Base-by-base conservation (phyloP, 192 early-diverging fungal species). In the Geranomyces variabilis region DNA sequence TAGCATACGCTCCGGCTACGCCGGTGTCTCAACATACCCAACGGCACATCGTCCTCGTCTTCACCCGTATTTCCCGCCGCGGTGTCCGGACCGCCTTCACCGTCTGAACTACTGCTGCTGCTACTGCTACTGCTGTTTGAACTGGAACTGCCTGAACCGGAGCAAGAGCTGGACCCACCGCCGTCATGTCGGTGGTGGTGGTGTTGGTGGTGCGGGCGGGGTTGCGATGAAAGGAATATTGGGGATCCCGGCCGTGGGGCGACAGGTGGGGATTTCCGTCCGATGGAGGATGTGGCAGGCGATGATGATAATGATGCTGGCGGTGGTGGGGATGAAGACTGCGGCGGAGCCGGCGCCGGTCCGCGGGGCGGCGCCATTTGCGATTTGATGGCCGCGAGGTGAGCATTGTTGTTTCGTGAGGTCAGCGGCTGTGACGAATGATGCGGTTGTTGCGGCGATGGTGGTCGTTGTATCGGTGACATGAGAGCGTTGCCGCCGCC, bases 11-110 rank as follows among this genome's bases (percentile, higher is more conserved):
- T 62, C 12, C 58, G 19, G 13, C 48, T 21, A 17, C 73, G 53
- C 12, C 33, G 36, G 19, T 65, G 71, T 45, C 48, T 26, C 22
- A 74, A 47, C 65, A 74, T 67, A 5, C 73, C 73, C 17, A 74
- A 51, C 22, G 73, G 73, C 2, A 74, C 73, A 61, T 74, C 73
- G 31, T 74, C 73, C 41, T 74, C 73, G 48, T 74, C 73, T 43
- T 67, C 73, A 10, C 51, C 63, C n/a, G n/a, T n/a, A 33, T 30
- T 33, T 7, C 55, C 30, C 15, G 5, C 36, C 36, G 36, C 51
- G 51, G 51, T 43, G 34, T 21, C 61, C 8, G 15, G 10, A 36
- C 19, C 34, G 6, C 41, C 21, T 21, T 30, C 24, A 34, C 30
- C 17, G 30, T 19, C 17, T 41, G 36, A 41, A 41, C 31, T 34